Evolutionary conservation across 2,329 filamentous ascomycete genomes (phyloP).

Genomic region (Penicillium sp.): DNA sequence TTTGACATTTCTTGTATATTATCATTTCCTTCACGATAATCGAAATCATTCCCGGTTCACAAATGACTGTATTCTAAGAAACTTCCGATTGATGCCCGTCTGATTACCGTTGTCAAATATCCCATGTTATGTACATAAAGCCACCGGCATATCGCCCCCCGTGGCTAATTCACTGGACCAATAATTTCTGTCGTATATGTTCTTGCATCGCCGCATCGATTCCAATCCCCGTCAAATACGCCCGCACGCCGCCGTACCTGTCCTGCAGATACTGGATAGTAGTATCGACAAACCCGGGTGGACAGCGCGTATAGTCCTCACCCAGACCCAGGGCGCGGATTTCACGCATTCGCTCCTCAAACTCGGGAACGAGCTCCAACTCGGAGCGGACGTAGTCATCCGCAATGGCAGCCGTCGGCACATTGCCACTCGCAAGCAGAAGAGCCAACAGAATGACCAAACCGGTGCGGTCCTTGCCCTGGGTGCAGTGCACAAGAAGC

Average conservation of each 20-base stretch:
- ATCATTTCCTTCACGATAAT: background rate
- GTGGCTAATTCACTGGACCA: slow-evolving; percentile 12
- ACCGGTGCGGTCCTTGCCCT: slow-evolving; percentile 83
- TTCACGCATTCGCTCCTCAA: slow-evolving; percentile 64
- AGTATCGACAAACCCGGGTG: slow-evolving; percentile 60
- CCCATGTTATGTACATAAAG: slow-evolving; percentile 10
- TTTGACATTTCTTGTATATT: background rate
- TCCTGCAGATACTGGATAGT: slow-evolving; percentile 59
- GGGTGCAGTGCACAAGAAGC: slow-evolving; percentile 76
- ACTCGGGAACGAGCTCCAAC: slow-evolving; percentile 59
- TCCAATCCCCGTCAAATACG: slow-evolving; percentile 65
- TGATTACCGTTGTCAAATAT: slow-evolving; percentile 17
- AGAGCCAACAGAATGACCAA: slow-evolving; percentile 67
- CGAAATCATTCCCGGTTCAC: background rate
- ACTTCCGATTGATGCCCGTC: background rate
- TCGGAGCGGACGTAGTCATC: slow-evolving; percentile 70
- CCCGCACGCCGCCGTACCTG: slow-evolving; percentile 64
- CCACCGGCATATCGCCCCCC: slow-evolving; percentile 7
- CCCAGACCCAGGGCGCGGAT: slow-evolving; percentile 68
- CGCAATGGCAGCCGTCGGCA: slow-evolving; percentile 61
- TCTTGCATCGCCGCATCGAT: slow-evolving; percentile 50
- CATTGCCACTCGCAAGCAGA: slow-evolving; percentile 54
- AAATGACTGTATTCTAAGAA: background rate
- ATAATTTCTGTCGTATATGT: slow-evolving; percentile 28
- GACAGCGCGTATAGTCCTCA: slow-evolving; percentile 69